Evolutionary conservation across 208 protist species (phyloP), one percentile per base, ranked within the genome.

Genomic region (Leishmania arabica): DNA sequence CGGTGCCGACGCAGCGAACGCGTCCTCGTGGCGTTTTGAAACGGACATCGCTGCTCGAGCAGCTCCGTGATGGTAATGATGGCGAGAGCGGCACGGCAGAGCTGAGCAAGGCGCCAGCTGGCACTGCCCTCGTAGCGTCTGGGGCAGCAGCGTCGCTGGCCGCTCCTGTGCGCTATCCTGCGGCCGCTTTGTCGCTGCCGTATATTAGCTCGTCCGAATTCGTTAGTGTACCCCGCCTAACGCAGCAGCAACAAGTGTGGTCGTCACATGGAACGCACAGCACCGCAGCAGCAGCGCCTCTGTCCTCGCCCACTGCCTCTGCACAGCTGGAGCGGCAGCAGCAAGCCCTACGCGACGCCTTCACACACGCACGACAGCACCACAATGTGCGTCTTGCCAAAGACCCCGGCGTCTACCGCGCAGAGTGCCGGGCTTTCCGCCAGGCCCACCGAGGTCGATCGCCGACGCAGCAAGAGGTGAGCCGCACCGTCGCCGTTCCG

Each of bases 381-480:
- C 82, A 91, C 79, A 85, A 87, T 66, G 81, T 96, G n/a, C 85
- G 82, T 19, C 76, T 96, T 1, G 47, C 72, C 6, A 96, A 96
- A 66, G 93, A 96, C 68, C 37, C 42, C 17, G 49, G 65, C 2
- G 84, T 93, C 47, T 89, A 94, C 73, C 58, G 58, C 27, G 86
- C 83, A 40, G 93, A 96, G 72, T 85, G 86, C 37, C 74, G 74
- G 53, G 91, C 87, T 21, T 95, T 93, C 77, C 86, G 78, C 2
- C 82, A 86, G 19, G 88, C 91, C 9, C 93, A 95, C 77, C 74
- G 74, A 62, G 82, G 85, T 45, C 89, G 87, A 58, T 11, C 54
- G 1, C 90, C 88, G 37, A 84, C 84, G 11, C 47, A 58, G 31
- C 75, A 82, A 45, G 93, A 95, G 64, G 90, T 96, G 31, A 85